Evolutionary conservation across 2,329 filamentous ascomycete species (phyloP).

Genomic region (Aspergillus aculeatinus): DNA sequence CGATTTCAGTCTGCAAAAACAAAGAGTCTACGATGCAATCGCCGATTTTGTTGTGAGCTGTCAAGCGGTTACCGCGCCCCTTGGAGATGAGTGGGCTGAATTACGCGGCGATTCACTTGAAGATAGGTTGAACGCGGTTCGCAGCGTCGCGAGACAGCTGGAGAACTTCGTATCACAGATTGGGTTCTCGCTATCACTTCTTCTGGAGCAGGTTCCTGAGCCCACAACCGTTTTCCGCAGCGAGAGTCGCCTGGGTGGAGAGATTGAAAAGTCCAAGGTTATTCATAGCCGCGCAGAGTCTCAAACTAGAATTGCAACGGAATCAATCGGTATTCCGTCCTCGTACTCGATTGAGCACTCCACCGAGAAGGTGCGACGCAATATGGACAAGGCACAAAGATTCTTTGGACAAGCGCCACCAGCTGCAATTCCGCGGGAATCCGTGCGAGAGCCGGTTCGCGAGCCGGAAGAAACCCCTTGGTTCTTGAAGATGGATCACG

Average conservation of each 20-base stretch:
- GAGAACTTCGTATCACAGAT: slow-evolving; percentile 86
- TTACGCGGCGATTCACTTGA: slow-evolving; percentile 87
- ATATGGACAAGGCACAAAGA: slow-evolving; percentile 48
- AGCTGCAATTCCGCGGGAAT: slow-evolving; percentile 38
- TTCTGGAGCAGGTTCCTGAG: slow-evolving; percentile 74
- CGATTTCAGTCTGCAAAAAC: slow-evolving; percentile 88
- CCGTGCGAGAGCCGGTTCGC: slow-evolving; percentile 43
- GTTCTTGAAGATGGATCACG: slow-evolving; percentile 81
- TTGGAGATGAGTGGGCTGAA: slow-evolving; percentile 95
- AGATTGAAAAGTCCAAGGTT: slow-evolving; percentile 25
- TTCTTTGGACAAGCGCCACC: slow-evolving; percentile 50
- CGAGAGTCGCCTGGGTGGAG: slow-evolving; percentile 33
- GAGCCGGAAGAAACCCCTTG: slow-evolving; percentile 75
- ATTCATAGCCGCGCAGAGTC: slow-evolving; percentile 34
- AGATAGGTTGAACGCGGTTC: slow-evolving; percentile 77
- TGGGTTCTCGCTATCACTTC: slow-evolving; percentile 79
- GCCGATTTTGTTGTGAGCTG: slow-evolving; percentile 85
- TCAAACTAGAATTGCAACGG: slow-evolving; percentile 36
- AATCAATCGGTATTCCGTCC: slow-evolving; percentile 47
- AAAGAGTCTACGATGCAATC: slow-evolving; percentile 88
- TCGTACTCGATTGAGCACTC: slow-evolving; percentile 41
- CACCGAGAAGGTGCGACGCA: slow-evolving; percentile 42
- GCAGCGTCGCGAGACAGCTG: slow-evolving; percentile 72
- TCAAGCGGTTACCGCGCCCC: slow-evolving; percentile 84
- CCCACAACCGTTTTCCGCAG: slow-evolving; percentile 51